Evolutionary conservation across 1,139 yeast genomes (phyloP).

Genomic region (Candida labiduridarum): DNA sequence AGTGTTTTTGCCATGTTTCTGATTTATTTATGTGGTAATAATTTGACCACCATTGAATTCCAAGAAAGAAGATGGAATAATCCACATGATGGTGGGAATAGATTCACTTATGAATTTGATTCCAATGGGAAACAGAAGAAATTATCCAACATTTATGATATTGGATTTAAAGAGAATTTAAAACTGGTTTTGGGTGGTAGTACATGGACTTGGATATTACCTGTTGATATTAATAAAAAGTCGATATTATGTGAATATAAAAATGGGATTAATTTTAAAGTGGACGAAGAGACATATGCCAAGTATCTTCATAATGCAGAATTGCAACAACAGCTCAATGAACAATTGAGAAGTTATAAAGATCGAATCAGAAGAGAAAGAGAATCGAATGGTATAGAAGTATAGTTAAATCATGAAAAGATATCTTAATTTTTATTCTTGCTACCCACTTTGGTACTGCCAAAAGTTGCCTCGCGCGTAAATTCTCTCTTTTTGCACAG

Average conservation of each 20-base stretch:
- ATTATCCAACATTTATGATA: constrained; percentile 70
- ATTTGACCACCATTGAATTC: constrained; percentile 82
- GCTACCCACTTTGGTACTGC: background rate
- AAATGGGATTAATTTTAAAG: constrained; percentile 55
- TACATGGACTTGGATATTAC: constrained; percentile 72
- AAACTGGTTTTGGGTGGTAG: constrained; percentile 68
- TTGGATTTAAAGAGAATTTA: constrained; percentile 70
- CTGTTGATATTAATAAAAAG: constrained; percentile 41
- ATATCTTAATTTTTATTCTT: background rate
- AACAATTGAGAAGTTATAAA: constrained; percentile 40
- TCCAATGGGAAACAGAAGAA: constrained; percentile 29
- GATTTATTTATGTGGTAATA: constrained; percentile 58
- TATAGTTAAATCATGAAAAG: background rate
- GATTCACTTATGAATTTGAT: constrained; percentile 41
- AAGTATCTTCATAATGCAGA: constrained; percentile 44
- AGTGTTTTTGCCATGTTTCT: constrained; percentile 61
- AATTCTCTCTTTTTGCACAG: background rate
- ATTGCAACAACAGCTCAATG: constrained; percentile 51
- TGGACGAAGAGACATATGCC: constrained; percentile 46
- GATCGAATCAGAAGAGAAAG: constrained; percentile 24
- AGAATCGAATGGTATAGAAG: constrained; percentile 8
- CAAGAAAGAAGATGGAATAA: constrained; percentile 54
- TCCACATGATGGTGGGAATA: constrained; percentile 18
- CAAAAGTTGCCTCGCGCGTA: background rate
- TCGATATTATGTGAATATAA: constrained; percentile 27